Percentiles rank a stretch among this genome's conserved stretches.
Conservation (phyloP, 768 basidiomycete species). For the Lentinula boryana region DNA sequence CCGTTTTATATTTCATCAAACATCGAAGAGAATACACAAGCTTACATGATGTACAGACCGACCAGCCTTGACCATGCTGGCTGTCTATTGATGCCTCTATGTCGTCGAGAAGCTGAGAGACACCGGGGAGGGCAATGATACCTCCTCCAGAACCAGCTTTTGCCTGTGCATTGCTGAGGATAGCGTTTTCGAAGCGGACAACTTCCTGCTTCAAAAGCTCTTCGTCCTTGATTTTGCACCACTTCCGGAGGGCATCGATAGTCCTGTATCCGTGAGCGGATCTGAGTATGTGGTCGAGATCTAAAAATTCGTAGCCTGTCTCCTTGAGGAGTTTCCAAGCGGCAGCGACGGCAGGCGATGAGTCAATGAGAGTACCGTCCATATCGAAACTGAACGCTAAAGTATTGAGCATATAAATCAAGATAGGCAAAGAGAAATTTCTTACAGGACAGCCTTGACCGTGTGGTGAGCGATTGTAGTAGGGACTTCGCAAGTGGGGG, state of each 20-base stretch:
- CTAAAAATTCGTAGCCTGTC: slow-evolving; percentile 11
- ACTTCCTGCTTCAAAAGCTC: slow-evolving; percentile 11
- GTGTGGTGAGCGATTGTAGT: slow-evolving; percentile 2
- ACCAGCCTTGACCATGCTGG: slow-evolving; percentile 9
- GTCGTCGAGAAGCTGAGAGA: slow-evolving; percentile 4
- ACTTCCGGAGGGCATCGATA: slow-evolving; percentile 10
- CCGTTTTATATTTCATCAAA: not conserved
- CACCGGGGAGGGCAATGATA: slow-evolving; percentile 9
- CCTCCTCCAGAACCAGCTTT: slow-evolving; percentile 7
- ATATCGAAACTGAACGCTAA: slow-evolving; percentile 2
- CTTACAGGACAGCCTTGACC: slow-evolving; percentile 5
- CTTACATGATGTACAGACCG: slow-evolving; percentile 12
- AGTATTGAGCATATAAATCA: not conserved
- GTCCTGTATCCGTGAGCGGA: slow-evolving; percentile 11
- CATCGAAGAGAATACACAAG: not conserved
- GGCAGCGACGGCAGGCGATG: slow-evolving; percentile 10
- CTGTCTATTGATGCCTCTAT: slow-evolving; percentile 3
- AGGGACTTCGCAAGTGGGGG: not conserved
- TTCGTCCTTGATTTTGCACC: slow-evolving; percentile 9
- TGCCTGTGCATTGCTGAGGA: slow-evolving; percentile 9
- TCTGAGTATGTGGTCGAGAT: slow-evolving; percentile 8
- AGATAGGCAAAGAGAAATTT: not conserved
- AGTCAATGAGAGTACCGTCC: slow-evolving; percentile 11
- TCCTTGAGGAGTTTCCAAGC: slow-evolving; percentile 10
- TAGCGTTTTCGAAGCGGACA: slow-evolving; percentile 10